Base-by-base conservation (phyloP, 768 basidiomycete genomes). In the Leucogyrophana mollusca region DNA sequence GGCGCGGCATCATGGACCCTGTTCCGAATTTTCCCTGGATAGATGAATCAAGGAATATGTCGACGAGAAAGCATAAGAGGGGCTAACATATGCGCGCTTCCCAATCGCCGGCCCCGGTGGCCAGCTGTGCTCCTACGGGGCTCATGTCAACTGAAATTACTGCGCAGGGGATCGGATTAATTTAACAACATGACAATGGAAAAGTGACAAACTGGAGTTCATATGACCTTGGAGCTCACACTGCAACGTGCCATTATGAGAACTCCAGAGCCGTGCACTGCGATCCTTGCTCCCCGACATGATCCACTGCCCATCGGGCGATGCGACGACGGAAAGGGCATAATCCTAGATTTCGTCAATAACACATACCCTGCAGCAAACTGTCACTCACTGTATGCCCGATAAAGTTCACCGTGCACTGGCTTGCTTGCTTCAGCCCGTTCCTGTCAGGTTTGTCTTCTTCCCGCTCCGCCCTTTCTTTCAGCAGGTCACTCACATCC, bases 261-360 rank as follows among this genome's bases (percentile, higher is more conserved):
- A 82, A 60, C 94, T 90, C 85, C 90, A 92, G 62, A 95, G 93
- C 64, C 94, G 91, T 45, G 98, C 94, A 1, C 92, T 88, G 10
- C 96, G 87, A 64, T 99, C 96, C 70, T 97, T 97, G 30, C 83
- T 85, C 42, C 96, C 95, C 9, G 91, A 94, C 10, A 96, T 94
- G 56, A 98, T 86, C 90, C 93, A 87, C 54, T 90, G 83, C 3
- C 90, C 91, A 65, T 97, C 94, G 52, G 91, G 87, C 37, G 90
- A 92, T 38, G 94, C 90, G 16, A 82, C 83, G 37, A 85, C 83
- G 39, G 79, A 80, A 41, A 87, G 72, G 48, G 87, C 85, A 48
- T 85, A 87, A 62, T 87, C 85, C 80, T 83, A 55, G 27, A 17
- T 55, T 45, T 34, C 18, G 20, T 34, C 41, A 5, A 25, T 18